Evolutionary conservation across 768 basidiomycete genomes (phyloP).

Genomic region (Mycena crocata): DNA sequence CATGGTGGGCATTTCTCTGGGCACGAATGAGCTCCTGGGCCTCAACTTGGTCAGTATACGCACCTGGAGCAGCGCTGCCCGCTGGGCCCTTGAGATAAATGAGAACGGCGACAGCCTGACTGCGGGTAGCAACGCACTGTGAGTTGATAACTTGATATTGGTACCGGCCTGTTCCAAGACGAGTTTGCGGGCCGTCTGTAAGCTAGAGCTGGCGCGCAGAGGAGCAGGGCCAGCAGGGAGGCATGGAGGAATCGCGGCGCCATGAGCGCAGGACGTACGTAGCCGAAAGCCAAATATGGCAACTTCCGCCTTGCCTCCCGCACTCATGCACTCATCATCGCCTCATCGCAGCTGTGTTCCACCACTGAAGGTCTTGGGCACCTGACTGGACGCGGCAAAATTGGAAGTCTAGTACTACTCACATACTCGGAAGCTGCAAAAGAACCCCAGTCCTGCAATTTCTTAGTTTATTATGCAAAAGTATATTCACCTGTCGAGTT

Average conservation of each 20-base stretch:
- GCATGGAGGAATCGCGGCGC: conserved; percentile 20
- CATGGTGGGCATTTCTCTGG: conserved; percentile 83
- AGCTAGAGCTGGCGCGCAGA: conserved; percentile 15
- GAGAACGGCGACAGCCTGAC: background rate
- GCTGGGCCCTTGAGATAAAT: conserved; percentile 19
- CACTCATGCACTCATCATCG: too few species aligned
- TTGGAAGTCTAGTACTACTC: too few species aligned
- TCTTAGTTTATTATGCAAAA: too few species aligned
- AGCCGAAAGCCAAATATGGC: background rate
- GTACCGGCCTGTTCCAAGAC: conserved; percentile 19
- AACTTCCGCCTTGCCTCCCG: too few species aligned
- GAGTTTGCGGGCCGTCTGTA: conserved; percentile 18
- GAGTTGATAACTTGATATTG: conserved; percentile 32
- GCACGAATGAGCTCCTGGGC: background rate
- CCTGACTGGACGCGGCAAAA: too few species aligned
- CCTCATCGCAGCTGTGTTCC: too few species aligned
- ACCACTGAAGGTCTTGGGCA: too few species aligned
- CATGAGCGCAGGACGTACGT: conserved; percentile 26
- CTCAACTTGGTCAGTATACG: background rate
- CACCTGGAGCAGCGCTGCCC: conserved; percentile 25
- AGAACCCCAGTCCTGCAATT: too few species aligned
- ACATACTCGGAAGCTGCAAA: too few species aligned
- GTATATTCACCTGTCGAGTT: too few species aligned
- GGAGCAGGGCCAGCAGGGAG: conserved; percentile 22
- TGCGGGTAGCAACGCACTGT: conserved; percentile 16